Conservation (phyloP, 768 basidiomycete species). For the Pulveroboletus sp. region DNA sequence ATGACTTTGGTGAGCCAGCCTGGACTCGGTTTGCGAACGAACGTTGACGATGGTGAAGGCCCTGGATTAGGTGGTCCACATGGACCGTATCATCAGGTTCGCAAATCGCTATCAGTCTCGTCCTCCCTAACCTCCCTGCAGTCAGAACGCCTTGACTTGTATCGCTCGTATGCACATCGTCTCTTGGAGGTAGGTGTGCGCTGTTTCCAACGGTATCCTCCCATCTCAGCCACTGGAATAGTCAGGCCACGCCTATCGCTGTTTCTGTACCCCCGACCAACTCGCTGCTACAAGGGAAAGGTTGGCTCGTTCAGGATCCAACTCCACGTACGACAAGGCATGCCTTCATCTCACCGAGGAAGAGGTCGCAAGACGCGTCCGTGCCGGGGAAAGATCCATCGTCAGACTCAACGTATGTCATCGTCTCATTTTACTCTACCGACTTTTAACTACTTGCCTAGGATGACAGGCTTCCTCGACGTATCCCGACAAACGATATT, state of each 20-base stretch:
- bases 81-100: constrained; percentile 21
- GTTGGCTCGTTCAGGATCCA: constrained; percentile 70
- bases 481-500: constrained; percentile 57
- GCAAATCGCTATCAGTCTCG: constrained; percentile 73
- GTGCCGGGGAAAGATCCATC: constrained; percentile 74
- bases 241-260: constrained; percentile 90
- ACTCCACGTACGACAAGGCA: constrained; percentile 81
- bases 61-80: constrained; percentile 74
- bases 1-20: constrained; percentile 71
- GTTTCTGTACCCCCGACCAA: constrained; percentile 83
- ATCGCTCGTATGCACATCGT: constrained; percentile 66
- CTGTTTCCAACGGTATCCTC: neutral
- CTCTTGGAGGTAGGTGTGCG: constrained; percentile 64
- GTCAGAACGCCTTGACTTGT: constrained; percentile 89
- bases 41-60: constrained; percentile 43
- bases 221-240: constrained; percentile 28
- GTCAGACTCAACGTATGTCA: constrained; percentile 84
- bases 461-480: constrained; percentile 57
- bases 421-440: neutral
- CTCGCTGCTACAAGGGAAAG: constrained; percentile 66
- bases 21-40: neutral
- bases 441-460: constrained; percentile 24
- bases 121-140: constrained; percentile 32
- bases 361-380: constrained; percentile 72
- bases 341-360: constrained; percentile 87